These are phyloP conservation scores for Tulasnella sp. DNA, from an alignment of 768 basidiomycete species.

Conservation along the genomic window DNA sequence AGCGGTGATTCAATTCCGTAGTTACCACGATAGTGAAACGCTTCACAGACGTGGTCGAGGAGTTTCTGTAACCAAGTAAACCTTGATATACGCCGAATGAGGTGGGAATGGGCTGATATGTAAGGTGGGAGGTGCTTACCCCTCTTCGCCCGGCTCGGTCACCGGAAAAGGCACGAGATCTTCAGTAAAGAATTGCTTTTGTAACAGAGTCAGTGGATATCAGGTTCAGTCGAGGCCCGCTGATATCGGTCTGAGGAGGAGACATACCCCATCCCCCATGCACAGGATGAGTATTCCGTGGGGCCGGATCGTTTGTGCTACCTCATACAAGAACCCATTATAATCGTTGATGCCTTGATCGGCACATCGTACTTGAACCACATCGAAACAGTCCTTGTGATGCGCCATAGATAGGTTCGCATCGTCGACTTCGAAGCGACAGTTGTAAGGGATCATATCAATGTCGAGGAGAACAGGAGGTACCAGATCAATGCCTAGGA, in stretches of 20 bases:
- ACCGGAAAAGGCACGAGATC: background rate
- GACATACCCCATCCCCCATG: background rate
- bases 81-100: no score
- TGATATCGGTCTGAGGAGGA: no score
- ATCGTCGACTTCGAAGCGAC: conserved; percentile 11
- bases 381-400: conserved; percentile 1
- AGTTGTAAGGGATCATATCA: conserved; percentile 1
- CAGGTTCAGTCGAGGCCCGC: no score
- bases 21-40: background rate
- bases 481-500: conserved; percentile 7
- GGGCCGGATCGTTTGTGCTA: background rate
- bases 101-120: no score
- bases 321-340: background rate
- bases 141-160: background rate
- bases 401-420: conserved; percentile 7
- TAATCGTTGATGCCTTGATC: background rate
- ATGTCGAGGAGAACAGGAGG: background rate
- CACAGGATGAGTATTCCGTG: background rate
- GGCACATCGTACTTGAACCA: background rate
- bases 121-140: no score
- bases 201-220: no score
- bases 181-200: conserved; percentile 2
- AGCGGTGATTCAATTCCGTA: background rate
- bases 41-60: background rate
- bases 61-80: conserved; percentile 6